Base-by-base conservation (phyloP, 805 yeast genomes). In the Monosporozyma solicola region DNA sequence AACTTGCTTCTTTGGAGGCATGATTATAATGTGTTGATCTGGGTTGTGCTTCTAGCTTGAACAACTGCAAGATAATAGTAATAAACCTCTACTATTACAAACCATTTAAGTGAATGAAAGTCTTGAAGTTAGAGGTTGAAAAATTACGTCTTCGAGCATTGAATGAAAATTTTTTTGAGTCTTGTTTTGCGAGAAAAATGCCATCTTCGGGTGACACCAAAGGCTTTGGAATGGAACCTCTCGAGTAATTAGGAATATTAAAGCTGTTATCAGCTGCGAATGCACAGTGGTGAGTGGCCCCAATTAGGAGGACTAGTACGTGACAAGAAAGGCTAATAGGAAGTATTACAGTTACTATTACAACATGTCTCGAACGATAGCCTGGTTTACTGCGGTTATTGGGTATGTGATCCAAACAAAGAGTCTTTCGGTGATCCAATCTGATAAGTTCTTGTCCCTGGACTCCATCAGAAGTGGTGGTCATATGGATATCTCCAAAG, bases 1-100 rank as follows among this genome's bases (percentile, higher is more conserved):
- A 37, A 79, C 72, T 52, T 70, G 66, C 60, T 69, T 68, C 70
- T 69, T 69, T 68, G 72, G 72, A 51, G 72, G 72, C 72, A 69
- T 69, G 31, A 39, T 58, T 47, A n/a, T 29, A 16, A 5, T 33
- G 29, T 16, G 33, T 2, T 20, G 5, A 8, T 5, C 6, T 43
- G 16, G 29, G 5, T n/a, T 2, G 10, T 25, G 7, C 31, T 48
- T 20, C 6, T 31, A 47, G 15, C 9, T 32, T 32, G 11, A 15
- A 25, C 3, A 20, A 20, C 20, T 20, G 20, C 20, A 20, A 20
- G 20, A 20, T 20, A 20, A 20, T 20, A 20, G 20, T 20, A 20
- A 20, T 20, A 20, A 20, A 20, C 20, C 20, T 20, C 20, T 20
- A 20, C 20, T 20, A 20, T 20, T 20, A 27, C n/a, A 13, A 35